Base-by-base conservation (phyloP, 495 filamentous ascomycete genomes). In the Neurospora tetraspora region DNA sequence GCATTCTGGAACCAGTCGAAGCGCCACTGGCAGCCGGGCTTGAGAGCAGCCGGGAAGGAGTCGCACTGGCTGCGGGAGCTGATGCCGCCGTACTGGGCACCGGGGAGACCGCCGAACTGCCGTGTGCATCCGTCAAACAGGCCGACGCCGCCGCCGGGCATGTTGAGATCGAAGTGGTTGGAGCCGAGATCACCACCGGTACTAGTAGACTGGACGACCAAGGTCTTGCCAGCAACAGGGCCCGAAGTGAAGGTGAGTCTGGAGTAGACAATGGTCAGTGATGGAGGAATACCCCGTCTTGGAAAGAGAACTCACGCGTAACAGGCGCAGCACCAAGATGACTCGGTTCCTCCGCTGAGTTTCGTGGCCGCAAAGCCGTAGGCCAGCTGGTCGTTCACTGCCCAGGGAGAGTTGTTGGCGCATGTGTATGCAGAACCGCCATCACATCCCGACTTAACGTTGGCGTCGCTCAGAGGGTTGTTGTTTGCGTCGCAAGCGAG, bases 161-260 rank as follows among this genome's bases (percentile, higher is more conserved):
- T 84, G 69, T 84, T 80, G 61, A 90, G 70, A 78, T 89, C 88
- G 78, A 90, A 90, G 68, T 89, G 88, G 77, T 88, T 88, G 39
- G 68, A 74, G 47, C 82, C 83, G 6, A 89, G 83, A 71, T 89
- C 88, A 37, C 81, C 84, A 69, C 88, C 88, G 3, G 88, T 89
- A 80, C 88, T 89, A 70, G 88, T 89, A n/a, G 86, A 86, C 76
- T 90, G 88, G 31, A 90, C 85, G 69, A 90, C 83, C 84, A 90
- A 86, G 70, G 82, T 82, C 80, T 89, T 89, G 73, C 88, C 87
- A 10, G 80, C 74, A 20, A 84, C 83, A 7, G 85, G 76, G 38
- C 77, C 80, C 12, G 79, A 80, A 11, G 77, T 81, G 76, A 82
- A 83, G 71, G 75, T 77, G 18, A 82, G 74, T 18, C 81, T 83